Evolutionary conservation across 495 filamentous ascomycete species (phyloP).

Genomic region (Cercophora sp.): DNA sequence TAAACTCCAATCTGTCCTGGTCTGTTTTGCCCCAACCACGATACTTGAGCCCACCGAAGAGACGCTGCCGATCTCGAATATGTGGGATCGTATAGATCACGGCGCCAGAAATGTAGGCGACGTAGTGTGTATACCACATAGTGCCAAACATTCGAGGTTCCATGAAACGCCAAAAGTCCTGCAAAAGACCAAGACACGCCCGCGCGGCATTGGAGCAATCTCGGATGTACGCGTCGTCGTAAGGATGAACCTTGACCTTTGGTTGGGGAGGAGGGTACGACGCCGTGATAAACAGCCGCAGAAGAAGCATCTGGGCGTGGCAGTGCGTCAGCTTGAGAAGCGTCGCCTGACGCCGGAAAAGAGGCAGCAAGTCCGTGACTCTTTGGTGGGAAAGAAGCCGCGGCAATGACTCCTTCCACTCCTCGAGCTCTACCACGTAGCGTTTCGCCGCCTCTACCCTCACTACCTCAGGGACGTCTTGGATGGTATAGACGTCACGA

Average conservation of each 20-base stretch:
- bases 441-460: constrained; percentile 35
- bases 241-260: no score
- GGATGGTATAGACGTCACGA: constrained; percentile 47
- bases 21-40: constrained; percentile 11
- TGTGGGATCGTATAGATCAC: constrained; percentile 15
- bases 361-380: constrained; percentile 41
- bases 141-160: constrained; percentile 21
- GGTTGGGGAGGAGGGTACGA: constrained; percentile 17
- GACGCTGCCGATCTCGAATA: constrained; percentile 17
- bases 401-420: constrained; percentile 37
- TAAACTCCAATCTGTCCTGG: constrained; percentile 5
- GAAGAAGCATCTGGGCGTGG: constrained; percentile 53
- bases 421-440: constrained; percentile 34
- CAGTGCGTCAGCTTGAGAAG: constrained; percentile 51
- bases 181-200: no score
- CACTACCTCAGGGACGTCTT: constrained; percentile 35
- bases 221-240: no score
- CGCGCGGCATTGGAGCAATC: no score
- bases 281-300: constrained; percentile 47
- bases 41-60: background rate
- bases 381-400: constrained; percentile 42
- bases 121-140: constrained; percentile 20
- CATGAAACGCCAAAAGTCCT: no score
- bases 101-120: constrained; percentile 15
- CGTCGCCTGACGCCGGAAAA: constrained; percentile 52